Evolutionary conservation across 305 asterid species (phyloP), one percentile per base, ranked within the genome.

Genomic region (Fraxinus latifolia): DNA sequence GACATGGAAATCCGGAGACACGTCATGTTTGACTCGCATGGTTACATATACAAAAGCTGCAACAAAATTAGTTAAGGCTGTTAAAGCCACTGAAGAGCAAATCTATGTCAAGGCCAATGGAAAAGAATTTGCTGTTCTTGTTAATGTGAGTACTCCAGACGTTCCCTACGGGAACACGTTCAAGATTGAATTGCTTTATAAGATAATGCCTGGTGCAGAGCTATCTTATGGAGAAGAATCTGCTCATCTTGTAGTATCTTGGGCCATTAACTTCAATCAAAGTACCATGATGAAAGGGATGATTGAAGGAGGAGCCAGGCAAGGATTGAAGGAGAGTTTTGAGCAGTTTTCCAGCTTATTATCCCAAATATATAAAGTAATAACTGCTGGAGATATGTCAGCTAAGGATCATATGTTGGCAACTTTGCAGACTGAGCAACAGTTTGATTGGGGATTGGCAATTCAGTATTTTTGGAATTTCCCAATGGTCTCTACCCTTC

Each of bases 111-210:
- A 86, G 83, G 97, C 89, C 31, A 74, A 81, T 77, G 90, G 90
- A 34, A 87, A 84, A 47, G 97, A 90, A 84, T 95, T 90, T 85
- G 90, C 86, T 39, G 90, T 92, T 77, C 84, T 62, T 55, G 91
- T 91, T 55, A 81, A 50, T 17, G 97, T 92, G 82, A 87, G 82
- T 85, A 93, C 97, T 74, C 98, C 98, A 15, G 98, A 93, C 72
- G 98, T 93, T 82, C 98, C 97, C 3, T 95, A 93, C 80, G 98
- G 98, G 68, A 89, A 77, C 80, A 86, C 90, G 65, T 95, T 95
- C 86, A 91, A 92, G 82, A 85, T 93, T 58, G 89, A 93, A 55
- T 75, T 95, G 68, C 93, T 93, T 19, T 95, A 92, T 83, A 92
- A 89, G 86, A 88, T 95, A 86, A 89, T 83, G 85, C 90, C 91